These are phyloP conservation scores for Euclidium syriacum DNA, from an alignment of 345 rosid genomes.

Conservation along the genomic window DNA sequence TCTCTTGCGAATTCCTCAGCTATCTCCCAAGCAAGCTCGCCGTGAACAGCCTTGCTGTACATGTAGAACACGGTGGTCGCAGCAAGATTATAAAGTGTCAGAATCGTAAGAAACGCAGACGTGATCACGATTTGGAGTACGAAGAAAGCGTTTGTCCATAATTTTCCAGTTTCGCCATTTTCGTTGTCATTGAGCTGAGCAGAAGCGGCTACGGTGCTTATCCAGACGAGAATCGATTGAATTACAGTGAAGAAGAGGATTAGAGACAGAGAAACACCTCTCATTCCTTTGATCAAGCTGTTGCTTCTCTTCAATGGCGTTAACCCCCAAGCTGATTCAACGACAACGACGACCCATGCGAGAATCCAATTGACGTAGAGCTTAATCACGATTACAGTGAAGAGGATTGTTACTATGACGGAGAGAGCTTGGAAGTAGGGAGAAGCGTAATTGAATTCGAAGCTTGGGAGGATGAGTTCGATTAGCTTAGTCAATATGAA, in stretches of 20 bases:
- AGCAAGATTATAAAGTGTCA: slow-evolving; percentile 42
- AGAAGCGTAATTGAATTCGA: slow-evolving; percentile 24
- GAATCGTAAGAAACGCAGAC: slow-evolving; percentile 30
- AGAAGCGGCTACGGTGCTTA: slow-evolving; percentile 6
- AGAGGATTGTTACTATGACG: slow-evolving; percentile 5
- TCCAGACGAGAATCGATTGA: slow-evolving; percentile 28
- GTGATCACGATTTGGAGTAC: slow-evolving; percentile 43
- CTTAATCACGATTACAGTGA: slow-evolving; percentile 13
- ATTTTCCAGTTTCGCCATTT: not conserved
- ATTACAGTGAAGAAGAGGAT: slow-evolving; percentile 21
- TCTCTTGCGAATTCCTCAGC: slow-evolving; percentile 60
- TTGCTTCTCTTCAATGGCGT: slow-evolving; percentile 46
- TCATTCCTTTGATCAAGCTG: slow-evolving; percentile 43
- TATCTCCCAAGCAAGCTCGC: slow-evolving; percentile 69
- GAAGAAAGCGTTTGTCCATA: slow-evolving; percentile 43
- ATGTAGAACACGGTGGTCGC: slow-evolving; percentile 56
- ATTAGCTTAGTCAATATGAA: slow-evolving; percentile 18
- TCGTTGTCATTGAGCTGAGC: slow-evolving; percentile 9
- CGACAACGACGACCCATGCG: slow-evolving; percentile 41
- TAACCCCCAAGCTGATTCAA: slow-evolving; percentile 54
- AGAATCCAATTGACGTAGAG: slow-evolving; percentile 42
- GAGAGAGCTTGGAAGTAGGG: slow-evolving; percentile 20
- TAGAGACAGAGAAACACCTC: slow-evolving; percentile 30
- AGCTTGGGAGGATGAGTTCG: slow-evolving; percentile 21
- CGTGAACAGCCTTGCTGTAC: slow-evolving; percentile 60